phyloP scores from a whole-genome alignment of 345 rosid genomes.

The Acer saccharum region DNA sequence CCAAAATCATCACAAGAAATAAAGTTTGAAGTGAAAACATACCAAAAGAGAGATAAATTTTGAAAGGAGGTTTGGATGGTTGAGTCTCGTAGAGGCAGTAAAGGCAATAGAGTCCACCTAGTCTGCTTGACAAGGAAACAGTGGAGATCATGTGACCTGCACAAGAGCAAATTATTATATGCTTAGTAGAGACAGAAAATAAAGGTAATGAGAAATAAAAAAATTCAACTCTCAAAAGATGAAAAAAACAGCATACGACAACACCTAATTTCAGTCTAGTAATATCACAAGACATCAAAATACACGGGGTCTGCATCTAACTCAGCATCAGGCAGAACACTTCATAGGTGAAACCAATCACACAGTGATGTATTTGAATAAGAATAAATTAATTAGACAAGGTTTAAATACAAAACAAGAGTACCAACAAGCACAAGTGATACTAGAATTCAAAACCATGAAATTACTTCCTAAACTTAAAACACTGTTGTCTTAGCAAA shows the following conservation, averaged over 20 bases:
- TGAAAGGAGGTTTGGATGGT: constrained; percentile 80
- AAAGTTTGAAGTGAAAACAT: constrained; percentile 19
- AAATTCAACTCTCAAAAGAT: background rate
- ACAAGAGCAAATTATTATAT: constrained; percentile 16
- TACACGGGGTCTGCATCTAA: background rate
- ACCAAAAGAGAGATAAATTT: constrained; percentile 74
- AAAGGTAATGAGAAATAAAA: constrained; percentile 4
- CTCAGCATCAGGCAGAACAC: too few relatives aligned
- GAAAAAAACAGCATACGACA: background rate
- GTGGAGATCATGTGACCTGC: constrained; percentile 68
- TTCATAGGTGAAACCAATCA: too few relatives aligned
- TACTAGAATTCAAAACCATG: too few relatives aligned
- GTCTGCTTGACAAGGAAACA: constrained; percentile 58
- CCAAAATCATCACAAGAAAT: background rate
- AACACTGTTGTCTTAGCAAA: too few relatives aligned
- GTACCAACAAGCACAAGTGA: too few relatives aligned
- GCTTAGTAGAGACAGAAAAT: background rate
- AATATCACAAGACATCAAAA: background rate
- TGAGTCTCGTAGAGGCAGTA: constrained; percentile 86
- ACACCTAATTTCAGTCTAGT: background rate
- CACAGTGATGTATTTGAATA: too few relatives aligned
- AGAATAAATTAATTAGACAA: too few relatives aligned
- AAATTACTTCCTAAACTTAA: too few relatives aligned
- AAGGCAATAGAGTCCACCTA: constrained; percentile 93
- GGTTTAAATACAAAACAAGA: too few relatives aligned